Evolutionary conservation across 2,329 filamentous ascomycete species (phyloP).

Genomic region (Diaporthe capsici): DNA sequence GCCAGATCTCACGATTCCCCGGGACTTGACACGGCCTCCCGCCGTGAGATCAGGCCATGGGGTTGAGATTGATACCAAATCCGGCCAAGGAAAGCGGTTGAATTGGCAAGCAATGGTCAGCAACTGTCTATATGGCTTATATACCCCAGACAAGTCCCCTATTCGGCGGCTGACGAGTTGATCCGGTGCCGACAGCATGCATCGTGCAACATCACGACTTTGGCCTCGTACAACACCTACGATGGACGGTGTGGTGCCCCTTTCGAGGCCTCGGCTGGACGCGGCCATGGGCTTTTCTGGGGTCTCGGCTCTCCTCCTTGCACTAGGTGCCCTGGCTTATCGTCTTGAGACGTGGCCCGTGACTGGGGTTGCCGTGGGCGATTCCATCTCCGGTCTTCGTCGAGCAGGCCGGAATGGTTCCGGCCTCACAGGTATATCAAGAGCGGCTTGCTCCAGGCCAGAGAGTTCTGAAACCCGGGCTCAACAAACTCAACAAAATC

Average conservation of each 20-base stretch:
- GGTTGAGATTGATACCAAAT: neutral
- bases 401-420: conserved; percentile 52
- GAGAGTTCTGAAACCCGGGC: conserved; percentile 19
- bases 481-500: conserved; percentile 30
- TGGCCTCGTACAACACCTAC: neutral
- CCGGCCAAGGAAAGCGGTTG: neutral
- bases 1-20: conserved; percentile 37
- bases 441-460: conserved; percentile 25
- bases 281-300: neutral
- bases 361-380: conserved; percentile 31
- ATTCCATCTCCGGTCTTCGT: conserved; percentile 43
- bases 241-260: conserved; percentile 18
- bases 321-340: conserved; percentile 40
- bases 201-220: conserved; percentile 19
- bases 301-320: conserved; percentile 2
- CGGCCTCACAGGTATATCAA: conserved; percentile 51
- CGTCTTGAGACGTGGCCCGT: conserved; percentile 22
- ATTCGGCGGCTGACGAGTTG: neutral
- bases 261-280: neutral
- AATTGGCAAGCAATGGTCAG: conserved; percentile 39
- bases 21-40: conserved; percentile 26
- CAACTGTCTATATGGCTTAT: neutral
- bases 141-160: neutral
- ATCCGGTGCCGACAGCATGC: neutral
- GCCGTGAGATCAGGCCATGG: conserved; percentile 2